phyloP scores from a whole-genome alignment of 768 basidiomycete species.

The Suillus hirtellus region DNA sequence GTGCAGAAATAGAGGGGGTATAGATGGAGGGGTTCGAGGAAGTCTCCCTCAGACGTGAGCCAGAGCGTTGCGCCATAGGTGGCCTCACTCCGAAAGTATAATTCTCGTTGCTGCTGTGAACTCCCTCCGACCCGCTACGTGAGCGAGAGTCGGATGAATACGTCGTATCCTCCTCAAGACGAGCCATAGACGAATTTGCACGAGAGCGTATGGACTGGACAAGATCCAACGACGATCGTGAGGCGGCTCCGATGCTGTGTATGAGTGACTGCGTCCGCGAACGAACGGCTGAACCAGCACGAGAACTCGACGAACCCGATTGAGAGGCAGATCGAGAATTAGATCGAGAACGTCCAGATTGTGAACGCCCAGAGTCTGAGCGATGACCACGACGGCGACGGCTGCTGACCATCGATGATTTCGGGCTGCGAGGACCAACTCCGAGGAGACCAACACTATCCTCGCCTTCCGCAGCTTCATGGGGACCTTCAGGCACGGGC shows the following conservation, averaged over 20 bases:
- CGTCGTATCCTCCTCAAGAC: slow-evolving; percentile 57
- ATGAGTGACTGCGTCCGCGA: slow-evolving; percentile 67
- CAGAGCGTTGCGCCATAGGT: slow-evolving; percentile 9
- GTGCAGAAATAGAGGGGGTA: slow-evolving; percentile 24
- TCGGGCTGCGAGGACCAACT: slow-evolving; percentile 53
- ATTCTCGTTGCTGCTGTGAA: slow-evolving; percentile 58
- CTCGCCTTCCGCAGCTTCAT: slow-evolving; percentile 63
- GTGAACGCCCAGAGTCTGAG: slow-evolving; percentile 29
- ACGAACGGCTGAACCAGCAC: slow-evolving; percentile 54
- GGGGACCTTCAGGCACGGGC: slow-evolving; percentile 51
- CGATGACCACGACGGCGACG: slow-evolving; percentile 33
- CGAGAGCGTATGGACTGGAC: slow-evolving; percentile 52
- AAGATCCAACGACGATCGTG: slow-evolving; percentile 59
- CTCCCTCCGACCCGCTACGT: slow-evolving; percentile 46
- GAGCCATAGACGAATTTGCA: slow-evolving; percentile 67
- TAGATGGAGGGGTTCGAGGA: slow-evolving; percentile 15
- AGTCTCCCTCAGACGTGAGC: slow-evolving; percentile 20
- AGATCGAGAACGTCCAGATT: slow-evolving; percentile 34
- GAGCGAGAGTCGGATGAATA: slow-evolving; percentile 37
- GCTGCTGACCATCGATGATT: slow-evolving; percentile 38
- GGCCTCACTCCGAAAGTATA: slow-evolving; percentile 62
- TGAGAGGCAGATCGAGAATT: slow-evolving; percentile 25
- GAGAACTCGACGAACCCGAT: slow-evolving; percentile 38
- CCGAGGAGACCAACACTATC: slow-evolving; percentile 60
- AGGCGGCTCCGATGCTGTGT: slow-evolving; percentile 61